These are phyloP conservation scores for Alopecurus myosuroides DNA, from an alignment of 176 grass and related monocot genomes.

Conservation along the genomic window DNA sequence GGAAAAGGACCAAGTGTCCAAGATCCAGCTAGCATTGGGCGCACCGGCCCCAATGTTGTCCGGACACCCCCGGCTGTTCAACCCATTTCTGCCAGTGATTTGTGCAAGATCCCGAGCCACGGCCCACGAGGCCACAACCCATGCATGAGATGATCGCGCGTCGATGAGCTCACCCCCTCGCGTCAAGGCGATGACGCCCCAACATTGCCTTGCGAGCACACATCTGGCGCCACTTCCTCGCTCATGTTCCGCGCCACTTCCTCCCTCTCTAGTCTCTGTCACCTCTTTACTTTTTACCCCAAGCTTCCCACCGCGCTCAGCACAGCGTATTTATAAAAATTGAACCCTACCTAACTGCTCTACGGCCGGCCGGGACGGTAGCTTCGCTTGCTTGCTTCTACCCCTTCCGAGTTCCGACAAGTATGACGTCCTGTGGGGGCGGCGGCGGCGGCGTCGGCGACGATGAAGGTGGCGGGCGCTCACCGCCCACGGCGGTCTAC, in stretches of 20 bases:
- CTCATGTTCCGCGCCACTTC: conserved; percentile 24
- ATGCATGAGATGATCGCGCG: not conserved
- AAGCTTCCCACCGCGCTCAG: not conserved
- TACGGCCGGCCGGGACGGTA: not conserved
- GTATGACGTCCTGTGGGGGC: conserved; percentile 7
- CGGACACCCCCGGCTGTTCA: not conserved
- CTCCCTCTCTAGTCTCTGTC: not conserved
- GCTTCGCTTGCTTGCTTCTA: no score
- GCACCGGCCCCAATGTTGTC: no score
- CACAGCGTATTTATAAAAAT: conserved; percentile 31
- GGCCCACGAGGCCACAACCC: not conserved
- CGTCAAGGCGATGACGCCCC: conserved; percentile 31
- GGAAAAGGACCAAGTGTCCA: no score
- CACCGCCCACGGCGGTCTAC: not conserved
- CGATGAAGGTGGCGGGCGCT: not conserved
- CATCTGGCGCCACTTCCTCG: not conserved
- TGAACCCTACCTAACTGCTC: not conserved
- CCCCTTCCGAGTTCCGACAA: no score
- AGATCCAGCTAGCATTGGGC: no score
- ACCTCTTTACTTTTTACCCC: conserved; percentile 19
- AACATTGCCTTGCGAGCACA: not conserved
- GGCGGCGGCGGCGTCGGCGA: not conserved
- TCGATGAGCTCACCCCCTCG: not conserved
- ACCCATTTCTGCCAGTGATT: not conserved
- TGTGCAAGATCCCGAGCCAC: not conserved